phyloP scores from a whole-genome alignment of 1,284 basidiomycete species.

The Melampsora americana region DNA sequence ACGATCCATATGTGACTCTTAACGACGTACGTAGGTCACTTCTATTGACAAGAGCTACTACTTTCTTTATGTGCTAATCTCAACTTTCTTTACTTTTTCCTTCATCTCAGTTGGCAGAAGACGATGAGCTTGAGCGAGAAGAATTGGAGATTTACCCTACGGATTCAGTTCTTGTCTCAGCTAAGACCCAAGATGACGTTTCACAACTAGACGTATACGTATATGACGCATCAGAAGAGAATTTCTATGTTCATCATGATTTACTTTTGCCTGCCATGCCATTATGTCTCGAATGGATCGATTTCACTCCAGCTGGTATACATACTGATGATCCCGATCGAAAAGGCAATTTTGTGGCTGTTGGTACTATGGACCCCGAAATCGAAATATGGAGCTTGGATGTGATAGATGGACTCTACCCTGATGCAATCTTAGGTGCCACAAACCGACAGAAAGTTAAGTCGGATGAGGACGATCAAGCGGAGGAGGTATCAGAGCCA shows the following conservation, averaged over 20 bases:
- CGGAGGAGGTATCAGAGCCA: slow-evolving; percentile 7
- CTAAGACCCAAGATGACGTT: slow-evolving; percentile 95
- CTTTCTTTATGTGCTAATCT: background rate
- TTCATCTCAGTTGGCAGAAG: slow-evolving; percentile 59
- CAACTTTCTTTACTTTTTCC: background rate
- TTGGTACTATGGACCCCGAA: slow-evolving; percentile 93
- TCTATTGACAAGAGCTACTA: background rate
- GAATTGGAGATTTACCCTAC: slow-evolving; percentile 84
- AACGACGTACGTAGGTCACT: slow-evolving; percentile 67
- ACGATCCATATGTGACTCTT: slow-evolving; percentile 95
- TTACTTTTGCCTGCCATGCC: slow-evolving; percentile 96
- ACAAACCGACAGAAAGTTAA: background rate
- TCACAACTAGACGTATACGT: slow-evolving; percentile 93
- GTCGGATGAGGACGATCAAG: slow-evolving; percentile 26
- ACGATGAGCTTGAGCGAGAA: slow-evolving; percentile 77
- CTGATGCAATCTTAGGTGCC: slow-evolving; percentile 77
- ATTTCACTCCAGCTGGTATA: slow-evolving; percentile 71
- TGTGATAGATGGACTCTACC: slow-evolving; percentile 88
- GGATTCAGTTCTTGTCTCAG: slow-evolving; percentile 86
- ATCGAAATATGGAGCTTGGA: slow-evolving; percentile 99
- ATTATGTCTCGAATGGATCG: slow-evolving; percentile 97
- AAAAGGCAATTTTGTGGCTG: slow-evolving; percentile 87
- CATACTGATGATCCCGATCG: slow-evolving; percentile 48
- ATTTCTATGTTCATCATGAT: slow-evolving; percentile 95
- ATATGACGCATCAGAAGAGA: slow-evolving; percentile 86